Evolutionary conservation across 495 filamentous ascomycete species (phyloP).

Genomic region (Hypoxylon rickii): DNA sequence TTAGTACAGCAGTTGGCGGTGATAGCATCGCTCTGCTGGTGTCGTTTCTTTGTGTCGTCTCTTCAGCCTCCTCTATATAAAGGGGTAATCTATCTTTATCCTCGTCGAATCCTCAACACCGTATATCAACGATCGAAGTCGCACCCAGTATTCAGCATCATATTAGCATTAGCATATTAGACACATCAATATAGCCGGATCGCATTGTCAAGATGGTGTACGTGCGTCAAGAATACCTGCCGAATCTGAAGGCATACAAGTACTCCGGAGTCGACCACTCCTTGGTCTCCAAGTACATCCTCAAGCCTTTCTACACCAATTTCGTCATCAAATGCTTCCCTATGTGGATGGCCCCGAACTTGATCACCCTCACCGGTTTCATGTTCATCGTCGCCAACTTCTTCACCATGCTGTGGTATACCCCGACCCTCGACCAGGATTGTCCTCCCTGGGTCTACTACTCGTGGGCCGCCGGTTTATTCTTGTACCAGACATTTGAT

Average conservation of each 20-base stretch:
- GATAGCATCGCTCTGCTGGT: no score
- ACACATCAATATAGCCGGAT: no score
- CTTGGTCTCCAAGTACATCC: constrained; percentile 81
- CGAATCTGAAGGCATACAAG: constrained; percentile 87
- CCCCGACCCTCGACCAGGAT: constrained; percentile 89
- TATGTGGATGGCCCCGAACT: constrained; percentile 86
- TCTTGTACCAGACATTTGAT: constrained; percentile 98
- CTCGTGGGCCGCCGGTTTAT: constrained; percentile 85
- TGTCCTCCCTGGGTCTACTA: constrained; percentile 95
- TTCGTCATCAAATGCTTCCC: constrained; percentile 92
- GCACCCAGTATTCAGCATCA: background rate
- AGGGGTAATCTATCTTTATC: no score
- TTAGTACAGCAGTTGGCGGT: no score
- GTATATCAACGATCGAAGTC: no score
- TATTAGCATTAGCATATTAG: background rate
- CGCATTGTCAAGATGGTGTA: constrained; percentile 64
- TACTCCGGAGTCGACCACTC: constrained; percentile 92
- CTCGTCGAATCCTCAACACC: no score
- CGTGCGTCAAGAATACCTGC: constrained; percentile 87
- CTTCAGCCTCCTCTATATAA: no score
- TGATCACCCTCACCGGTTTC: constrained; percentile 91
- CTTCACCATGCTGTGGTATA: constrained; percentile 93
- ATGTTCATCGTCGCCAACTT: constrained; percentile 89
- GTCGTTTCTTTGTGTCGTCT: no score
- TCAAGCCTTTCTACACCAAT: constrained; percentile 98